Base-by-base conservation (phyloP, 1,284 basidiomycete genomes). In the Moesziomyces sp. region DNA sequence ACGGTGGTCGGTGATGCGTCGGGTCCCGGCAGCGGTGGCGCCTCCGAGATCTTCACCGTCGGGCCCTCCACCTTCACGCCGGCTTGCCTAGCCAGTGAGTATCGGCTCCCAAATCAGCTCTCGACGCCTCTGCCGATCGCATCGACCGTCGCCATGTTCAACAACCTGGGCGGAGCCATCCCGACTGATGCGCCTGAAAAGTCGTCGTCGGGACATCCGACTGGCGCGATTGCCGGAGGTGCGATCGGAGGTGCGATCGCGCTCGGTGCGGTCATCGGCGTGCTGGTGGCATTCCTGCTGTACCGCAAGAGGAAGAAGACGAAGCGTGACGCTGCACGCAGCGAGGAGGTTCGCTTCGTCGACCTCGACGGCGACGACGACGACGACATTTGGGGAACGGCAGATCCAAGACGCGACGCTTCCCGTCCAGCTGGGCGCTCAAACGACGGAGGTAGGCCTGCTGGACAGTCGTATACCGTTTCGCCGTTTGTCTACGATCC, bases 291-390 rank as follows among this genome's bases (percentile, higher is more conserved):
- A 2, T 79, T 67, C 24, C 55, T 79, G 8, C 35, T 79, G 24
- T 78, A 70, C 26, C 61, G 74, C n/a, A 64, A 52, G 26, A 57
- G 76, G 45, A 73, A 76, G 47, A 70, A 50, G 59, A 46, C 45
- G 3, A 69, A 74, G 58, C 53, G 62, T 9, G 70, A 79, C 3
- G 33, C 59, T 16, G 76, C 74, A 23, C 65, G 76, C 38, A 70
- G 63, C 48, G 74, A 78, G 43, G 63, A 72, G n/a, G 69, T 68
- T 3, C 73, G 60, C 30, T 79, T 79, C 24, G 73, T 79, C 47
- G 77, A 79, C 45, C 62, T 78, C 16, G 77, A 77, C 35, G 76
- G 72, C 19, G 77, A 78, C 38, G 73, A 78, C 10, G 76, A 76
- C 35, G 73, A 59, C 11, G 53, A 52, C 38, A 18, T 40, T 9